Base-by-base conservation (phyloP, 257 asterid genomes). In the Penstemon barbatus region DNA sequence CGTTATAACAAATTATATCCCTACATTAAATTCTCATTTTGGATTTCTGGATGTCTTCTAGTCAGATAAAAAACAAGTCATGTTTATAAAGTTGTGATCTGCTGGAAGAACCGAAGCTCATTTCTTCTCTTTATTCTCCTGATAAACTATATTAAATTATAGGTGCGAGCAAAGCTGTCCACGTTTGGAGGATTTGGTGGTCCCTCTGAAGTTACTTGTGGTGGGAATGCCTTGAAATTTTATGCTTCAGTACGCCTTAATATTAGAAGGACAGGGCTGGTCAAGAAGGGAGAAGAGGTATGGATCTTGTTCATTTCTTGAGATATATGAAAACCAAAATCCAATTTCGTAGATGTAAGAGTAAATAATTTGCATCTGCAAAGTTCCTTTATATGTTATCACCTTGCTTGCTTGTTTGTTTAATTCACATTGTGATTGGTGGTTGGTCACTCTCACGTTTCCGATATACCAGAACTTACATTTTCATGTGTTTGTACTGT, bases 171-270 rank as follows among this genome's bases (percentile, higher is more conserved):
- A 18, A 93, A 93, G 75, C 84, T 94, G 13, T 76, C 88, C 63
- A 85, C 94, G 52, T 85, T 83, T 78, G 92, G 87, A 53, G 83
- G 89, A 71, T 94, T 86, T 83, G 96, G 96, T 10, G 97, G 97
- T 56, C 95, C 95, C 39, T 38, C 84, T 72, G 97, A 94, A 83
- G 96, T 89, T 72, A 94, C 99, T n/a, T 94, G 99, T 78, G 99
- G 97, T 60, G 99, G 99, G 43, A 94, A 94, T 81, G 99, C 99
- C 64, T 82, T 94, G 85, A 94, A 94, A 73, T 91, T 89, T 77
- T 94, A 94, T 75, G 95, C 99, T 82, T 94, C 99, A 43, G 82
- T 94, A 78, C 99, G 96, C 46, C 86, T 94, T 51, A 84, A 94
- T 79, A 83, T 94, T 65, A 91, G 77, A 79, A 85, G 97, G 77